Evolutionary conservation across 2,329 filamentous ascomycete genomes (phyloP).

Genomic region (Penicillium sp.): DNA sequence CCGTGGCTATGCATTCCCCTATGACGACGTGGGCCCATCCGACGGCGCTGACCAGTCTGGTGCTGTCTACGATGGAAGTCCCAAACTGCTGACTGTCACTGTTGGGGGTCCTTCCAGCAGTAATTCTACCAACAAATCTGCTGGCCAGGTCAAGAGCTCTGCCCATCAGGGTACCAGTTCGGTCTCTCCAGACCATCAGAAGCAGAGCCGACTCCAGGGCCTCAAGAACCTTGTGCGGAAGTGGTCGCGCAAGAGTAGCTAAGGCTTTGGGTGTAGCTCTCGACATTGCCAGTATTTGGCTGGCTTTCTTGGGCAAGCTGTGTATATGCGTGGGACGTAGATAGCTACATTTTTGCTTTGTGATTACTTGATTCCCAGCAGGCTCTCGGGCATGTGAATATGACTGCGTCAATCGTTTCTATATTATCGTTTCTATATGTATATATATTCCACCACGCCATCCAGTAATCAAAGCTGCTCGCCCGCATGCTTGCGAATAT

Average conservation of each 20-base stretch:
- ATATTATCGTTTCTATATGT: too few species aligned
- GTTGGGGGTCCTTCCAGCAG: constrained; percentile 47
- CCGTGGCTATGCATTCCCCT: constrained; percentile 67
- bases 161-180: background rate
- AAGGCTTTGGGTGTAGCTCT: too few species aligned
- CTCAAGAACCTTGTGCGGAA: constrained; percentile 13
- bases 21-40: constrained; percentile 64
- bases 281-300: too few species aligned
- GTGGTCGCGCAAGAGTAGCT: constrained; percentile 12
- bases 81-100: constrained; percentile 55
- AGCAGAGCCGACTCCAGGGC: constrained; percentile 4
- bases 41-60: constrained; percentile 60
- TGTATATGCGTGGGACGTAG: too few species aligned
- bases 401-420: too few species aligned
- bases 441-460: background rate
- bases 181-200: background rate
- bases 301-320: too few species aligned
- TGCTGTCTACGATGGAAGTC: constrained; percentile 57
- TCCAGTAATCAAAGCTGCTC: constrained; percentile 3
- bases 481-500: constrained; percentile 19
- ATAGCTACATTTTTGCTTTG: too few species aligned
- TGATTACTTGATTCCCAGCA: too few species aligned
- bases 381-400: too few species aligned
- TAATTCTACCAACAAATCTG: constrained; percentile 1
- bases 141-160: background rate